Conservation (phyloP, 2,329 filamentous ascomycete genomes). For the Fusarium caatingaense region DNA sequence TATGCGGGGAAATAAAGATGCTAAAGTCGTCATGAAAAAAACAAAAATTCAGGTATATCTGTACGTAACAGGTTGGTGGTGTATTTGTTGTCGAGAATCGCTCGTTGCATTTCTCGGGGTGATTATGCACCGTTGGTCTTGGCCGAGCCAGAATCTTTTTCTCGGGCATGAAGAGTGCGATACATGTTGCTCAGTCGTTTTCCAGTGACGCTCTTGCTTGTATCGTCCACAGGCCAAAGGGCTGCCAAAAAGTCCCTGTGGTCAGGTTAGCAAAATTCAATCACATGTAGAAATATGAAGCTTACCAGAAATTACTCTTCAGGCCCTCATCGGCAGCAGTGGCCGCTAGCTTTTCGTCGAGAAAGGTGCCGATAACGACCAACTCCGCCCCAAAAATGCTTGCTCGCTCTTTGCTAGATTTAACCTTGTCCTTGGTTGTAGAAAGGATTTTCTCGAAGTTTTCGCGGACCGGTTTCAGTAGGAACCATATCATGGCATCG, state of each 20-base stretch:
- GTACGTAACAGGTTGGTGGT: conserved; percentile 24
- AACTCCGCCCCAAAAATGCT: conserved; percentile 71
- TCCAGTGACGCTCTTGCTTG: conserved; percentile 58
- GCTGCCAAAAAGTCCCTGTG: conserved; percentile 59
- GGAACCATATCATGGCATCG: conserved; percentile 60
- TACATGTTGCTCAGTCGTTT: conserved; percentile 59
- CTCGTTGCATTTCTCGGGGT: neutral
- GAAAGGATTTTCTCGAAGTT: conserved; percentile 69
- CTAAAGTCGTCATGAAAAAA: conserved; percentile 40
- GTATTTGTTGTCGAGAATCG: conserved; percentile 1
- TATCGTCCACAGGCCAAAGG: conserved; percentile 60
- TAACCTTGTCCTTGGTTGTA: conserved; percentile 71
- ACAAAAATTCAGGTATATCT: conserved; percentile 34
- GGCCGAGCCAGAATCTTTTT: conserved; percentile 48
- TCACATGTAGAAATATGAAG: neutral
- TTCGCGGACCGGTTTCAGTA: conserved; percentile 68
- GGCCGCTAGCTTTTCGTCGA: conserved; percentile 60
- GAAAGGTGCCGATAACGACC: conserved; percentile 71
- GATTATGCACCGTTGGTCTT: conserved; percentile 51
- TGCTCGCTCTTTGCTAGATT: conserved; percentile 70
- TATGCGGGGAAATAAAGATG: conserved; percentile 43
- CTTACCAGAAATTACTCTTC: conserved; percentile 65
- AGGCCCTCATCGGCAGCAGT: conserved; percentile 56
- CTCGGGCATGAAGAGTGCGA: conserved; percentile 52
- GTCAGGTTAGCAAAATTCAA: conserved; percentile 33